Evolutionary conservation across 164 flowering plant genomes (phyloP).

Genomic region (Buxus sempervirens): DNA sequence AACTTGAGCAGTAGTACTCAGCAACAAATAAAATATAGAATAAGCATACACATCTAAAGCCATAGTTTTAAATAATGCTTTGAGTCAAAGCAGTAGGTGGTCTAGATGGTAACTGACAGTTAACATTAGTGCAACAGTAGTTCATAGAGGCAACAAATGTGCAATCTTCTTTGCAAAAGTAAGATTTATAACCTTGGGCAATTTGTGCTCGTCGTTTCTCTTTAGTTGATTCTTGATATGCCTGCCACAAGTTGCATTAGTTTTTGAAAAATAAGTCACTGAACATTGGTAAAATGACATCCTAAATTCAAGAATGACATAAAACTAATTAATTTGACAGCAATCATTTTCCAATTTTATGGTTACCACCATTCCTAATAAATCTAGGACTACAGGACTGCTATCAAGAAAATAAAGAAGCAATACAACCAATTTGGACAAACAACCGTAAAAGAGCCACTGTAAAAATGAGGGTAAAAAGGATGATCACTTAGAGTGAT

Average conservation of each 20-base stretch:
- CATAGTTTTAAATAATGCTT: too few species aligned
- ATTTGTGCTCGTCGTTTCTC: conserved; percentile 96
- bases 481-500: too few species aligned
- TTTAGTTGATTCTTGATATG: conserved; percentile 91
- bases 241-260: conserved; percentile 37
- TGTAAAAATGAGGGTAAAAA: too few species aligned
- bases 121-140: too few species aligned
- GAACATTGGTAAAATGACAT: background rate
- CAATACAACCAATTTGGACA: conserved; percentile 13
- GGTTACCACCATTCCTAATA: background rate
- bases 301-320: background rate
- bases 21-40: too few species aligned
- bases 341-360: conserved; percentile 3
- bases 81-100: too few species aligned
- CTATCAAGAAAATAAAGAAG: conserved; percentile 3
- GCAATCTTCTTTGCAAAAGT: background rate
- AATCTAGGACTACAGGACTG: background rate
- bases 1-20: too few species aligned
- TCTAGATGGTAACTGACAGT: too few species aligned
- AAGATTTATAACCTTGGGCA: conserved; percentile 77
- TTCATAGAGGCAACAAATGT: background rate
- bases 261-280: background rate
- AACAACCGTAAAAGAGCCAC: background rate
- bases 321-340: background rate
- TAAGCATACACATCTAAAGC: too few species aligned